These are phyloP conservation scores for Colletotrichum liriopes DNA, from an alignment of 2,329 filamentous ascomycete genomes.

Conservation along the genomic window DNA sequence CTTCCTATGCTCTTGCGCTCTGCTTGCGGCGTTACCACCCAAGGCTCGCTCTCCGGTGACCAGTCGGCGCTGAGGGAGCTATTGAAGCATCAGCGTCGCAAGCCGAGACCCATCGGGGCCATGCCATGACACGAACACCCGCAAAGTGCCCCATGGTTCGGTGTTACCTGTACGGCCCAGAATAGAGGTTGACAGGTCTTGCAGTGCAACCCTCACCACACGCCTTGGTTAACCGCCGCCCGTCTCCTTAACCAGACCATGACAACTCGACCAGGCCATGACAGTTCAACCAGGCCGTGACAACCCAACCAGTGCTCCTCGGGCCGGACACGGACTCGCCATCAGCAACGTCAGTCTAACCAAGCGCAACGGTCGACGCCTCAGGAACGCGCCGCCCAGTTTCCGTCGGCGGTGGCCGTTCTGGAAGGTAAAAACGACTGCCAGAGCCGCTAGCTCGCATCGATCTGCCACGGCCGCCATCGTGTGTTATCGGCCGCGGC, in stretches of 20 bases:
- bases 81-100: conserved; percentile 38
- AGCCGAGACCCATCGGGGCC: conserved; percentile 12
- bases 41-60: neutral
- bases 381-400: conserved; percentile 18
- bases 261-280: no score
- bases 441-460: neutral
- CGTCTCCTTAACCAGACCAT: no score
- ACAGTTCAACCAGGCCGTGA: no score
- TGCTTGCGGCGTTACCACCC: conserved; percentile 1
- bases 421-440: conserved; percentile 20
- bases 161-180: conserved; percentile 2
- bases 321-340: neutral
- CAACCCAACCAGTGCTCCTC: neutral
- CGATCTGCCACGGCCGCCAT: no score
- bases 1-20: conserved; percentile 9
- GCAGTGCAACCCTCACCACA: conserved; percentile 16
- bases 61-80: conserved; percentile 13
- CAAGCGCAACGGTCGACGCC: conserved; percentile 8
- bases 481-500: neutral
- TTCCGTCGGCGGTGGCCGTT: conserved; percentile 26
- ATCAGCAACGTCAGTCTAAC: neutral
- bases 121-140: conserved; percentile 8
- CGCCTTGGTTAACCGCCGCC: neutral
- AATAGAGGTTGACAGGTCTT: conserved; percentile 3
- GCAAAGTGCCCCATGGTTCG: conserved; percentile 1